Percentiles rank a stretch among this genome's conserved stretches.
Evolutionary conservation across 768 basidiomycete species (phyloP).

Genomic region (Rhizopogon vulgaris): DNA sequence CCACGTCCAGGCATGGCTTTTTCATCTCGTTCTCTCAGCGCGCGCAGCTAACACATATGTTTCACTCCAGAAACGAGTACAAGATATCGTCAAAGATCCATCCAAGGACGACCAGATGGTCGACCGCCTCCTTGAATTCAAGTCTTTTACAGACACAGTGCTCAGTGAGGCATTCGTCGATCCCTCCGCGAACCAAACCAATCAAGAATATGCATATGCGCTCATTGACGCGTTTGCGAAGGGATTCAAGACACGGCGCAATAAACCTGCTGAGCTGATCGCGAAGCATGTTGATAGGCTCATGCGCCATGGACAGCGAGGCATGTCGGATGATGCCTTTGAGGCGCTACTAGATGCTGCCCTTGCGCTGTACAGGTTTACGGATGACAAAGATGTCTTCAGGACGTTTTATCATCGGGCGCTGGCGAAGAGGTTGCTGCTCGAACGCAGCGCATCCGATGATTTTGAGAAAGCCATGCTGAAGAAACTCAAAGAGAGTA

Average conservation of each 20-base stretch:
- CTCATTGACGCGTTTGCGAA: slow-evolving; percentile 63
- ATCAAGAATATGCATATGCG: slow-evolving; percentile 60
- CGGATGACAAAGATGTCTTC: slow-evolving; percentile 92
- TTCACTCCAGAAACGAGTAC: slow-evolving; percentile 43
- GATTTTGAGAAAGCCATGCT: slow-evolving; percentile 84
- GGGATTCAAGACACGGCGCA: slow-evolving; percentile 70
- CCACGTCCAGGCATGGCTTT: slow-evolving; percentile 46
- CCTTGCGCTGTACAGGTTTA: slow-evolving; percentile 75
- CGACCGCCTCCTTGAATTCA: slow-evolving; percentile 61
- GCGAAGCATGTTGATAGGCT: slow-evolving; percentile 85
- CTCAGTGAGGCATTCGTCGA: slow-evolving; percentile 48
- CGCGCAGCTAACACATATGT: not conserved
- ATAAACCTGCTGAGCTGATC: slow-evolving; percentile 89
- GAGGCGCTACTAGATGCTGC: slow-evolving; percentile 57
- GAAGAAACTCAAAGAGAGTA: slow-evolving; percentile 76
- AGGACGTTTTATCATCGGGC: slow-evolving; percentile 87
- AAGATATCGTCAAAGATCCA: slow-evolving; percentile 58
- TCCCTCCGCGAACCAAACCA: slow-evolving; percentile 29
- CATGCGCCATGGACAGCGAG: slow-evolving; percentile 83
- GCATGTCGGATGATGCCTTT: slow-evolving; percentile 57
- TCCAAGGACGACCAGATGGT: slow-evolving; percentile 75
- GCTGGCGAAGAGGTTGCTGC: slow-evolving; percentile 78
- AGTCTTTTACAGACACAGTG: slow-evolving; percentile 46
- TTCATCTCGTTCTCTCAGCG: not conserved
- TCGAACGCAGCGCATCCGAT: slow-evolving; percentile 80